phyloP scores from a whole-genome alignment of 2,329 filamentous ascomycete species.

The Gaeumannomyces tritici region DNA sequence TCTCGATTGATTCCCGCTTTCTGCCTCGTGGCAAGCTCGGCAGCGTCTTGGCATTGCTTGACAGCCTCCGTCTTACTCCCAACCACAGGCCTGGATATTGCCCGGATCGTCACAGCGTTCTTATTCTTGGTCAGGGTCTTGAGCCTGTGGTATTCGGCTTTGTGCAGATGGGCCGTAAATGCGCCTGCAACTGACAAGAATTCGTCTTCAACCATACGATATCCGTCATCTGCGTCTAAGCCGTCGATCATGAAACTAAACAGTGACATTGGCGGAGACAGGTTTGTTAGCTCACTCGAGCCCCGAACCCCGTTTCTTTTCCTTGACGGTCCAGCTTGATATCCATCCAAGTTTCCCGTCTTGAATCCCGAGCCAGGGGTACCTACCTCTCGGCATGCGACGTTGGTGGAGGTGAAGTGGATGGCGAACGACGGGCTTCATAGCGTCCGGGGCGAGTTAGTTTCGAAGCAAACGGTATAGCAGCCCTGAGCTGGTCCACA shows the following conservation, averaged over 20 bases:
- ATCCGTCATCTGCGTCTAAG: constrained; percentile 58
- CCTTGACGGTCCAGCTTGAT: background rate
- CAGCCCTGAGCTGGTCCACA: background rate
- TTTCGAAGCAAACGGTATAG: background rate
- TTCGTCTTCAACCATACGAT: constrained; percentile 80
- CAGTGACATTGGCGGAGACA: background rate
- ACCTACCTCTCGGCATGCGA: constrained; percentile 17
- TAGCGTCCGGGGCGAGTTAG: background rate
- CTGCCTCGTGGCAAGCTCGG: constrained; percentile 25
- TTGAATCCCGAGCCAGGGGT: background rate
- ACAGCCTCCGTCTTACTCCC: constrained; percentile 26
- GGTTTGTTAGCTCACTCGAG: background rate
- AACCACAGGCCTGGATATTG: constrained; percentile 42
- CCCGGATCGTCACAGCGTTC: constrained; percentile 40
- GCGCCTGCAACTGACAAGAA: constrained; percentile 55
- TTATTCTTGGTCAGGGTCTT: constrained; percentile 45
- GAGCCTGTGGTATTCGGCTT: constrained; percentile 65
- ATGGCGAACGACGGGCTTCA: constrained; percentile 15
- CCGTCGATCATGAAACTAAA: constrained; percentile 55
- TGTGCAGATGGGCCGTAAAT: constrained; percentile 68
- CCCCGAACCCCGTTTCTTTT: background rate
- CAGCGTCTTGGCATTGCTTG: constrained; percentile 23
- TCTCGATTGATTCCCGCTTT: constrained; percentile 16
- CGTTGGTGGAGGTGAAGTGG: constrained; percentile 20
- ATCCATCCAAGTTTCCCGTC: background rate